These are phyloP conservation scores for Xylaria intraflava DNA, from an alignment of 495 filamentous ascomycete genomes.

Conservation along the genomic window DNA sequence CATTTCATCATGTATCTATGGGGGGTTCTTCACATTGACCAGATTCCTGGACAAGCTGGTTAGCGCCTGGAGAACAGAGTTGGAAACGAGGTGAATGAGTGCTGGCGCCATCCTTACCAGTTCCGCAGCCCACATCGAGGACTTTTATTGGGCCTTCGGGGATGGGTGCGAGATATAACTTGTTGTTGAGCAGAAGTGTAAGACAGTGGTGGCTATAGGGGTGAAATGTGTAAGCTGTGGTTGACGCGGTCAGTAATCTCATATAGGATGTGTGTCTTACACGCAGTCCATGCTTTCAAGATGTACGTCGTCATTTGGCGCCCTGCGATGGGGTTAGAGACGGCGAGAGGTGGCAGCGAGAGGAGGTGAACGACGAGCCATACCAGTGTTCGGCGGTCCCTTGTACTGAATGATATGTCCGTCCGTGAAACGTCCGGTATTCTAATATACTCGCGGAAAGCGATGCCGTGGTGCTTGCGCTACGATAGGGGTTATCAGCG, in stretches of 20 bases:
- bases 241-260: not conserved
- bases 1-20: not conserved
- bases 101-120: slow-evolving; percentile 29
- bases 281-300: slow-evolving; percentile 22
- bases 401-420: slow-evolving; percentile 35
- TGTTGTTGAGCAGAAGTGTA: slow-evolving; percentile 31
- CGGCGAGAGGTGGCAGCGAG: not conserved
- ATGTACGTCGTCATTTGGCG: slow-evolving; percentile 22
- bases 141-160: slow-evolving; percentile 33
- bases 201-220: slow-evolving; percentile 28
- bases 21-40: slow-evolving; percentile 30
- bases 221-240: not conserved
- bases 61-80: slow-evolving; percentile 22
- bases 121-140: slow-evolving; percentile 52
- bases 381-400: slow-evolving; percentile 13
- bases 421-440: slow-evolving; percentile 38
- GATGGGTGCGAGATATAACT: slow-evolving; percentile 54
- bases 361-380: not conserved
- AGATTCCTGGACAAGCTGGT: slow-evolving; percentile 26
- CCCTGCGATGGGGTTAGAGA: slow-evolving; percentile 13
- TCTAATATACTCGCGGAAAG: slow-evolving; percentile 40
- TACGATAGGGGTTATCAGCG: slow-evolving; percentile 7
- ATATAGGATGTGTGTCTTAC: slow-evolving; percentile 6
- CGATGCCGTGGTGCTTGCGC: slow-evolving; percentile 34
- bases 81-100: not conserved